Evolutionary conservation across 31 red algal genomes (phyloP).

Genomic region (Endocladia muricata): DNA sequence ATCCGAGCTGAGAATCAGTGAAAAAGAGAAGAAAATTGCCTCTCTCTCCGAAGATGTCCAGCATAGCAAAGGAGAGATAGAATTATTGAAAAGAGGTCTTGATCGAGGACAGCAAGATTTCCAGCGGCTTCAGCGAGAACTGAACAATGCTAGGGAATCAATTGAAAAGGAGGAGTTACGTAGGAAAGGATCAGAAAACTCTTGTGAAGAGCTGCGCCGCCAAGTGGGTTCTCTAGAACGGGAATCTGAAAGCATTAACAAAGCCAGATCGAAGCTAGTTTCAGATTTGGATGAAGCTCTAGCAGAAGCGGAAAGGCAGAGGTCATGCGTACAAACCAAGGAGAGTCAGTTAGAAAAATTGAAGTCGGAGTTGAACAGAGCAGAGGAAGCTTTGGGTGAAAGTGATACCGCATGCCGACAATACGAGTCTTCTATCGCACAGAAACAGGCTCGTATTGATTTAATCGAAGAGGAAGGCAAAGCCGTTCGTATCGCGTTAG

Average conservation of each 20-base stretch:
- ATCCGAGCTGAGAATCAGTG: background rate
- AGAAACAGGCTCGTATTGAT: conserved; percentile 5
- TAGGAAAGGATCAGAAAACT: background rate
- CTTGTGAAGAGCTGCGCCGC: background rate
- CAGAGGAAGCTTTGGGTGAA: background rate
- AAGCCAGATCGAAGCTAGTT: background rate
- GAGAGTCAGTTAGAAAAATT: background rate
- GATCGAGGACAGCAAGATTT: background rate
- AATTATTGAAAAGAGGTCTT: background rate
- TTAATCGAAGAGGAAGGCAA: background rate
- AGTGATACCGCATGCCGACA: background rate
- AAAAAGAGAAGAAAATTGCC: conserved; percentile 4
- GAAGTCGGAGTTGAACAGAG: background rate
- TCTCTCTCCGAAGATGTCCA: background rate
- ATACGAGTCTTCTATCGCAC: background rate
- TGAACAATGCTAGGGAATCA: background rate
- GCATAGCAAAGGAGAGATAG: conserved; percentile 8
- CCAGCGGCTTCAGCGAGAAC: background rate
- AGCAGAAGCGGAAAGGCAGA: conserved; percentile 2
- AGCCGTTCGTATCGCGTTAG: background rate
- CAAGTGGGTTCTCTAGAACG: background rate
- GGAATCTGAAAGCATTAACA: background rate
- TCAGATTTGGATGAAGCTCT: background rate
- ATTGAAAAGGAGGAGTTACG: background rate
- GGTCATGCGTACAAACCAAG: background rate